phyloP scores from a whole-genome alignment of 345 rosid species.

The Gossypioides kirkii region DNA sequence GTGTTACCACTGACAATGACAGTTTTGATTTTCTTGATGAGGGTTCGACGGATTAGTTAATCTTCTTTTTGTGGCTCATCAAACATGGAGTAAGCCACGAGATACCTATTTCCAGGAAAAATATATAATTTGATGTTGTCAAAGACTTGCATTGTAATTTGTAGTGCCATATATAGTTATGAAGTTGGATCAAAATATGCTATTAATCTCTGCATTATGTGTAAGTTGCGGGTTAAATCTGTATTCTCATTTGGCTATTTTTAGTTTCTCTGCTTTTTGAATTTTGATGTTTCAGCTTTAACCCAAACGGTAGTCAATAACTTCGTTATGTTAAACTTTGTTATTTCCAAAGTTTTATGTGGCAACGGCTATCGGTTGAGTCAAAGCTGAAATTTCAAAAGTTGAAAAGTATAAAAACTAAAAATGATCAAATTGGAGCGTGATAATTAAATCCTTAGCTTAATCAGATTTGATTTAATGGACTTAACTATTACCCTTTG shows the following conservation, averaged over 20 bases:
- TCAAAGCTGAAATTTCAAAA: too few species aligned
- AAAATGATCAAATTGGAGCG: too few species aligned
- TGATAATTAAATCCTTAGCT: too few species aligned
- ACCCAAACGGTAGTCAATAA: not conserved
- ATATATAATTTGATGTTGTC: constrained; percentile 14
- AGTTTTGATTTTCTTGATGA: constrained; percentile 49
- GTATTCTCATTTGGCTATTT: too few species aligned
- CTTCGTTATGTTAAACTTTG: too few species aligned
- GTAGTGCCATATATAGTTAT: constrained; percentile 14
- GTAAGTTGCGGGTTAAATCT: too few species aligned
- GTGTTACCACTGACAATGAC: constrained; percentile 45
- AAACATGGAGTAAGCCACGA: constrained; percentile 27
- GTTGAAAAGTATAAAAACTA: too few species aligned
- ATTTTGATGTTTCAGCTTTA: constrained; percentile 4
- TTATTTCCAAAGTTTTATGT: too few species aligned
- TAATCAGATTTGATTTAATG: too few species aligned
- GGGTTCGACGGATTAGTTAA: constrained; percentile 40
- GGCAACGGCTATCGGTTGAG: too few species aligned
- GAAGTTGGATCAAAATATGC: not conserved
- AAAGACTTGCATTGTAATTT: constrained; percentile 17
- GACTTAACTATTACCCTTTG: too few species aligned
- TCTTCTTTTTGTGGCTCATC: not conserved
- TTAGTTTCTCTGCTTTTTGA: too few species aligned
- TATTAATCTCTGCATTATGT: not conserved
- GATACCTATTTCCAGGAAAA: constrained; percentile 14